Percentiles rank a stretch among this genome's conserved stretches.
These are phyloP conservation scores for Rhododendron griersonianum DNA, from an alignment of 148 eudicot species.

Conservation along the genomic window DNA sequence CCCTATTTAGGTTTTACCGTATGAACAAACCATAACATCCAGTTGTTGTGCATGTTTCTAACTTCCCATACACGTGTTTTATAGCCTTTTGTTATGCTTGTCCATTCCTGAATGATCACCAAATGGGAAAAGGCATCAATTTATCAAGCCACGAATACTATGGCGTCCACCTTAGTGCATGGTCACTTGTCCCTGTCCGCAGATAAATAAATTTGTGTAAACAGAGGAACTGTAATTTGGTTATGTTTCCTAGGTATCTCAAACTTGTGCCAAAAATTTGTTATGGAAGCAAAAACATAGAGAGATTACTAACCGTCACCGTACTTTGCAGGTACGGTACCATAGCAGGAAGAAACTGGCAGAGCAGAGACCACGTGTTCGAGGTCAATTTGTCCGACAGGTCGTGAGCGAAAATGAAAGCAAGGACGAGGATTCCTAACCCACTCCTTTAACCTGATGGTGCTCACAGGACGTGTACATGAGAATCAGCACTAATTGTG, in stretches of 20 bases:
- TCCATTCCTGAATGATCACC: background rate
- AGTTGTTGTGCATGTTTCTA: background rate
- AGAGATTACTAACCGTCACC: background rate
- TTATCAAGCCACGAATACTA: background rate
- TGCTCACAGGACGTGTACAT: slow-evolving; percentile 14
- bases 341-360: slow-evolving; percentile 81
- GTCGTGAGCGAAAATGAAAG: slow-evolving; percentile 30
- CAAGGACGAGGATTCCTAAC: slow-evolving; percentile 47
- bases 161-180: background rate
- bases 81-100: background rate
- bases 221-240: background rate
- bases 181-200: background rate
- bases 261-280: background rate
- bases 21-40: background rate
- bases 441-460: slow-evolving; percentile 11
- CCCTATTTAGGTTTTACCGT: background rate
- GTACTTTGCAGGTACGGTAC: slow-evolving; percentile 50
- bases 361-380: slow-evolving; percentile 74
- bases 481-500: slow-evolving; percentile 13
- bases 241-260: background rate
- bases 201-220: background rate
- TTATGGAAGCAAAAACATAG: background rate
- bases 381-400: slow-evolving; percentile 62
- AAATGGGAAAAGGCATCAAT: background rate
- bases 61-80: background rate